Evolutionary conservation across 2,329 filamentous ascomycete genomes (phyloP), one percentile per base, ranked within the genome.

Genomic region (Neofusicoccum sp.): DNA sequence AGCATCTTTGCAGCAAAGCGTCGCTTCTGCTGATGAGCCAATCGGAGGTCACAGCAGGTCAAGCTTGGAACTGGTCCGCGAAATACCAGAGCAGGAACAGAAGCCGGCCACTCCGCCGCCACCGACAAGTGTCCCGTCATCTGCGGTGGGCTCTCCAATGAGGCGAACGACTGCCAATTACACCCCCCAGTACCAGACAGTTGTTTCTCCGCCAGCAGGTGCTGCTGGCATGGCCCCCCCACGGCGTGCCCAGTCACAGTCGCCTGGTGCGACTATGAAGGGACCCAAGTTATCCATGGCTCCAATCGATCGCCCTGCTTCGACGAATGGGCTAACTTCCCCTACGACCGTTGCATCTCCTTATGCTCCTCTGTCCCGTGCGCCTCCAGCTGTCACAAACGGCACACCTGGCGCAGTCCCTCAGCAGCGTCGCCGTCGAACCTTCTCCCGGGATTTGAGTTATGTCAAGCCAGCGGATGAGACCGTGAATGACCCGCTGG

Each of bases 401-500:
- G 16, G 24, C 12, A 4, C 33, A n/a, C 4, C 49, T 41, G 20
- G n/a, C 16, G 24, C 20, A 16, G 24, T 12, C 3, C 30, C 56
- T 24, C 61, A 65, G 16, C 64, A 54, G 41, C 38, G 43, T 30
- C 75, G 75, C 40, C 71, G 71, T 31, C 73, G 75, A 38, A 76
- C 79, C 47, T 74, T 79, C 43, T 81, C 80, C 12, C 75, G 79
- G 28, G 78, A 82, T 26, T 73, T 85, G 14, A 78, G 81, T 20
- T 86, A 84, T 63, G 81, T 87, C 56, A 67, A 77, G 4, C 86
- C 85, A 3, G 77, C 76, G 49, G 85, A 82, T 62, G 84, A 84
- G 48, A 79, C 79, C 38, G 78, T 80, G 68, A 76, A 86, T 16
- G 95, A 99, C 76, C 86, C 88, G 2, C 79, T 99, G 6, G 84